phyloP scores from a whole-genome alignment of 768 basidiomycete genomes.

The Amanita molliuscula region DNA sequence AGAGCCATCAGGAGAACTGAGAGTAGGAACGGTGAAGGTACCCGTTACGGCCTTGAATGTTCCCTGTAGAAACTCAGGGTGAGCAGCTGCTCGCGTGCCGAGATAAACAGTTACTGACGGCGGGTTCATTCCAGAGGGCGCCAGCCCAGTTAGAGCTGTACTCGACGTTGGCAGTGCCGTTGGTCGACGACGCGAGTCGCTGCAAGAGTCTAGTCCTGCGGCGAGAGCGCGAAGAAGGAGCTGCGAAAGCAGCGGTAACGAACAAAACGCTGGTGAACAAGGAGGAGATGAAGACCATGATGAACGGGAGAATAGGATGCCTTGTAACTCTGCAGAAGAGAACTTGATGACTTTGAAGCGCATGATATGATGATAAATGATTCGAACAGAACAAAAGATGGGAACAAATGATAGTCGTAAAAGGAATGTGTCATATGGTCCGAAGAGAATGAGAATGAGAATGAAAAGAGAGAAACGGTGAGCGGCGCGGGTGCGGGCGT shows the following conservation, averaged over 20 bases:
- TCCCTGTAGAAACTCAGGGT: not conserved
- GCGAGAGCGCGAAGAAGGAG: not conserved
- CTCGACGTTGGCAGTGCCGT: not conserved
- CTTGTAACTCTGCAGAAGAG: too few relatives aligned
- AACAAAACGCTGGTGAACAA: not conserved
- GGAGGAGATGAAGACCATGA: not conserved
- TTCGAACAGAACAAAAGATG: too few relatives aligned
- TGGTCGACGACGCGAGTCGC: not conserved
- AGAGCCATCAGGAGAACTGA: not conserved
- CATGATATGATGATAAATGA: too few relatives aligned
- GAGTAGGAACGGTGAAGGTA: not conserved
- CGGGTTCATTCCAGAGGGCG: not conserved
- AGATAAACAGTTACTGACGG: not conserved
- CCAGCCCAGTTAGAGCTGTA: slow-evolving; percentile 3
- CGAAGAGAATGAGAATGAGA: too few relatives aligned
- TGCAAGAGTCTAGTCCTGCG: not conserved
- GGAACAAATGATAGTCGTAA: too few relatives aligned
- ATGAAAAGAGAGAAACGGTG: too few relatives aligned
- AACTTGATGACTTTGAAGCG: too few relatives aligned
- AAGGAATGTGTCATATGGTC: too few relatives aligned
- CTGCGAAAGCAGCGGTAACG: not conserved
- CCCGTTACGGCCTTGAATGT: not conserved
- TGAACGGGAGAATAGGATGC: not conserved
- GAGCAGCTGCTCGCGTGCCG: slow-evolving; percentile 2
- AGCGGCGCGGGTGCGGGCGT: too few relatives aligned